phyloP scores from a whole-genome alignment of 1,139 yeast species.

The Nadsonia starkeyi-henricii region DNA sequence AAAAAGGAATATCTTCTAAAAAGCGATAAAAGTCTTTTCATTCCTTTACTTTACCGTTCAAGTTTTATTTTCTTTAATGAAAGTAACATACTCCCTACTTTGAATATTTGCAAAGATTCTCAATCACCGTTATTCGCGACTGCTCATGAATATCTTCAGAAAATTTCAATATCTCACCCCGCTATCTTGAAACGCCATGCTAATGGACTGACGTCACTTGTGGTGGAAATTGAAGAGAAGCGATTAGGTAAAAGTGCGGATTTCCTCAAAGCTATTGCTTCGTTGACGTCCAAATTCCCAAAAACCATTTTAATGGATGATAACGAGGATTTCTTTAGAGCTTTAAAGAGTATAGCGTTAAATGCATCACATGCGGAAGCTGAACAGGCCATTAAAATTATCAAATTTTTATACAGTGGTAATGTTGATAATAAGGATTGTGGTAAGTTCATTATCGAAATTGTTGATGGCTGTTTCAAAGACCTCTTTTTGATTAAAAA shows the following conservation, averaged over 20 bases:
- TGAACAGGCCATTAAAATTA: conserved; percentile 46
- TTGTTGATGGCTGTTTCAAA: conserved; percentile 22
- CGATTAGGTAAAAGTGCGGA: conserved; percentile 22
- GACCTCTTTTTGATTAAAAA: conserved; percentile 23
- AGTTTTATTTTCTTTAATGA: conserved; percentile 52
- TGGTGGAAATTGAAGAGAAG: conserved; percentile 24
- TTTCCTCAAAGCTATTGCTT: conserved; percentile 47
- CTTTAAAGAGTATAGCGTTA: conserved; percentile 31
- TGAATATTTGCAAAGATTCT: conserved; percentile 33
- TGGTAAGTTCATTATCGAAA: conserved; percentile 24
- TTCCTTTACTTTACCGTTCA: conserved; percentile 45
- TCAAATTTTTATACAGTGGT: conserved; percentile 33
- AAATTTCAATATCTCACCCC: conserved; percentile 50
- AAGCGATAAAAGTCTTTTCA: conserved; percentile 20
- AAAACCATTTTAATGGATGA: conserved; percentile 18
- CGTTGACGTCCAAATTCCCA: conserved; percentile 39
- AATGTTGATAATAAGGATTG: conserved; percentile 24
- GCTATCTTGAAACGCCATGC: conserved; percentile 47
- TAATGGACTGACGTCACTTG: background rate
- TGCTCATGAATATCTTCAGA: conserved; percentile 43
- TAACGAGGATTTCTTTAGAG: conserved; percentile 14
- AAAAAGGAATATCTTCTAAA: background rate
- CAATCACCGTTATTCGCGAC: conserved; percentile 22
- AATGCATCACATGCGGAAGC: conserved; percentile 51
- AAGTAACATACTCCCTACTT: conserved; percentile 44